Percentiles rank a stretch among this genome's conserved stretches.
phyloP scores from a whole-genome alignment of 2,329 filamentous ascomycete species.

The Botrytis pseudocinerea region DNA sequence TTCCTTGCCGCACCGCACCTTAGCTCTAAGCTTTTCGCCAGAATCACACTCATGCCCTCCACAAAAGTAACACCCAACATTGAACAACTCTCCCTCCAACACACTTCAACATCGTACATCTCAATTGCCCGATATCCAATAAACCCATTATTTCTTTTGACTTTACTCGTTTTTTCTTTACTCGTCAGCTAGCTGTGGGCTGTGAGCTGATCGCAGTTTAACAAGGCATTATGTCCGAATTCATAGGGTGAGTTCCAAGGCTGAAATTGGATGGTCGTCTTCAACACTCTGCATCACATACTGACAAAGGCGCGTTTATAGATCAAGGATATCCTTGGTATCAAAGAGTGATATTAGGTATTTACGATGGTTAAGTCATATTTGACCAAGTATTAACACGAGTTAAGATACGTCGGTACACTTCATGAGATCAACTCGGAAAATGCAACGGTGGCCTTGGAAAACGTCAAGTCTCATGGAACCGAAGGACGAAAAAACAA shows the following conservation, averaged over 20 bases:
- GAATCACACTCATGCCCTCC: conserved; percentile 21
- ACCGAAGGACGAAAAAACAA: conserved; percentile 85
- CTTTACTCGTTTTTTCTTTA: conserved; percentile 11
- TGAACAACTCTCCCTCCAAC: conserved; percentile 5
- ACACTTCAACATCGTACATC: conserved; percentile 4
- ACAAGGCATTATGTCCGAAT: conserved; percentile 54
- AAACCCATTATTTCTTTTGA: conserved; percentile 19
- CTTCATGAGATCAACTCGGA: conserved; percentile 98
- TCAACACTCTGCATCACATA: conserved; percentile 24
- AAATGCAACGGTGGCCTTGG: conserved; percentile 91
- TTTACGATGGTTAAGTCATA: conserved; percentile 40
- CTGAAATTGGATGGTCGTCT: conserved; percentile 23
- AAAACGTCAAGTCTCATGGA: conserved; percentile 92
- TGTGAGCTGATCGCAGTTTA: conserved; percentile 38
- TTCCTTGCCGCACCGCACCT: conserved; percentile 14
- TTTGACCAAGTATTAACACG: conserved; percentile 30
- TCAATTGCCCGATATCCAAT: conserved; percentile 24
- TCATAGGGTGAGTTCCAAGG: conserved; percentile 54
- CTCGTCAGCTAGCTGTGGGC: conserved; percentile 37
- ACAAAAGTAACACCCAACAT: conserved; percentile 3
- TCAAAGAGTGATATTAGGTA: conserved; percentile 97
- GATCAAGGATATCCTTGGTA: conserved; percentile 92
- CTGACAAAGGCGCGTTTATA: conserved; percentile 44
- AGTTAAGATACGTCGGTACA: conserved; percentile 82
- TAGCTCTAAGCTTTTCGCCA: conserved; percentile 22